A percentile compares a stretch with the other conserved stretches of the same genome.
Conservation (phyloP, 192 early-diverging fungal species). For the Phycomyces nitens region DNA sequence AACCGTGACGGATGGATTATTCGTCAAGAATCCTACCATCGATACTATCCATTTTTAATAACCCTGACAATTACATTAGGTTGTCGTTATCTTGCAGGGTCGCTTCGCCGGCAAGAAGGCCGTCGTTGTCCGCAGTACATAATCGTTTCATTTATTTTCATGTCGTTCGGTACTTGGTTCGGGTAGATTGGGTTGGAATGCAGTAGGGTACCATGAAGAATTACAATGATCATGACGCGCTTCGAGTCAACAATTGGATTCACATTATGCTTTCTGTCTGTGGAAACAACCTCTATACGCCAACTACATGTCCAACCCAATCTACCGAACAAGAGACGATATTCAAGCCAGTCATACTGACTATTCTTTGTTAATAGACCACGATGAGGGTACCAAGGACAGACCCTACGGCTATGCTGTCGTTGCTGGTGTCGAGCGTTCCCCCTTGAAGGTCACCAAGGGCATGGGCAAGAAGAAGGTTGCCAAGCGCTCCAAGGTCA, state of each 20-base stretch:
- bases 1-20: constrained; percentile 7
- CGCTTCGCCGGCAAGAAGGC: constrained; percentile 99
- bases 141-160: constrained; percentile 5
- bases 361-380: constrained; percentile 34
- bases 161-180: background rate
- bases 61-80: constrained; percentile 50
- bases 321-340: background rate
- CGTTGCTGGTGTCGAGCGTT: constrained; percentile 95
- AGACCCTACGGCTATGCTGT: constrained; percentile 97
- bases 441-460: constrained; percentile 97
- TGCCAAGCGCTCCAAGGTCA: constrained; percentile 95
- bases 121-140: constrained; percentile 88
- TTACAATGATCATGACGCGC: too few relatives aligned
- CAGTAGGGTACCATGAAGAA: too few relatives aligned
- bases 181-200: background rate
- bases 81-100: constrained; percentile 96
- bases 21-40: background rate
- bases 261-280: too few relatives aligned
- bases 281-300: too few relatives aligned
- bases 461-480: constrained; percentile 93
- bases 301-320: too few relatives aligned
- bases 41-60: background rate
- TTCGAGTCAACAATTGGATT: too few relatives aligned
- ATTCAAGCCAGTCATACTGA: background rate
- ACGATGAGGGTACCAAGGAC: constrained; percentile 97